Conservation (phyloP, 495 filamentous ascomycete species). For the Usnea hakonensis region DNA sequence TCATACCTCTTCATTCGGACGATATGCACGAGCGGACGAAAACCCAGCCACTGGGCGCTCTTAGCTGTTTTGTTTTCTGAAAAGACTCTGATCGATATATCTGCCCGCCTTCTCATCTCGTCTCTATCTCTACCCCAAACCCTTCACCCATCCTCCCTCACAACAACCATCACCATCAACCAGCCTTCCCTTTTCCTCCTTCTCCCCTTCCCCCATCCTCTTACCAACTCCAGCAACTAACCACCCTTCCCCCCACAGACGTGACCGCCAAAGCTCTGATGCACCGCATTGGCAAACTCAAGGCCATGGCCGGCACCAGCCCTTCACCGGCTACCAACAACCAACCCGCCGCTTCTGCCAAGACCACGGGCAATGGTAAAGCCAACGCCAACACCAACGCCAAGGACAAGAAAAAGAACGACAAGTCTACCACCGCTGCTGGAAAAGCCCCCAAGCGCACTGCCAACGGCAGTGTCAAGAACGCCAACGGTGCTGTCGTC, state of each 20-base stretch:
- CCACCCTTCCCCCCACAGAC: neutral
- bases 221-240: neutral
- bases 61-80: neutral
- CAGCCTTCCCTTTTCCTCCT: neutral
- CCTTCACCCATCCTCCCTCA: neutral
- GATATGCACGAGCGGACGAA: no score
- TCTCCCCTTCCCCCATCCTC: neutral
- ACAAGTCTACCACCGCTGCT: no score
- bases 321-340: no score
- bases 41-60: neutral
- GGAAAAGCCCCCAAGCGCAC: no score
- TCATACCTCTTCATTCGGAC: neutral
- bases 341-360: neutral
- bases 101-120: neutral
- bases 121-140: neutral
- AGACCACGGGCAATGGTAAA: no score
- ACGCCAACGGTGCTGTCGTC: no score
- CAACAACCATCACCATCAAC: neutral
- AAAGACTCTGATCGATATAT: neutral
- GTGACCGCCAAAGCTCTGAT: constrained; percentile 2
- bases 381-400: no score
- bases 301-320: neutral
- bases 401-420: no score
- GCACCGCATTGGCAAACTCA: constrained; percentile 4
- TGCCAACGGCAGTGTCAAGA: no score